Percentiles rank a stretch among this genome's conserved stretches.
phyloP scores from a whole-genome alignment of 306 rosid species.

The Rosa multiflora region DNA sequence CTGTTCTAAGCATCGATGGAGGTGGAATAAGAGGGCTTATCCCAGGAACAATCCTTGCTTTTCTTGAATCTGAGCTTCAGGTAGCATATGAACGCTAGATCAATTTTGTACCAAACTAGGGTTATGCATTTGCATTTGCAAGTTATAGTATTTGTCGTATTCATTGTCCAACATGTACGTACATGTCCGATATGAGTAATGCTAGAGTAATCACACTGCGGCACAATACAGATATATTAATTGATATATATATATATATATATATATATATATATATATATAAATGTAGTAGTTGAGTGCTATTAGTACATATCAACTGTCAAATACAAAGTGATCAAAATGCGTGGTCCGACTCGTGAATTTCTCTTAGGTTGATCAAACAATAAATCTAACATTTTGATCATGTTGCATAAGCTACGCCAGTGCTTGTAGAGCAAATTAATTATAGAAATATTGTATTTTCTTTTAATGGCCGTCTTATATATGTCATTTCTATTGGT shows the following conservation, averaged over 20 bases:
- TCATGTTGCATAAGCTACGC: background rate
- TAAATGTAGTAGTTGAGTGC: background rate
- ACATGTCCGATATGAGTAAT: background rate
- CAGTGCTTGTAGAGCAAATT: background rate
- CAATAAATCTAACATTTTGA: background rate
- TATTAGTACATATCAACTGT: background rate
- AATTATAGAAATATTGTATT: too few species aligned
- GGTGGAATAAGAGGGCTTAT: constrained; percentile 74
- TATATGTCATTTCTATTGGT: background rate
- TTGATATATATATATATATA: too few species aligned
- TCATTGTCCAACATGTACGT: background rate
- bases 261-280: background rate
- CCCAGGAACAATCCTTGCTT: constrained; percentile 52
- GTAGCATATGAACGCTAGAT: background rate
- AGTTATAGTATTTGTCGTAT: background rate
- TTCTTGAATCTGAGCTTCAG: constrained; percentile 59
- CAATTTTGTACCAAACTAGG: background rate
- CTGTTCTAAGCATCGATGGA: constrained; percentile 73
- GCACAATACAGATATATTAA: background rate
- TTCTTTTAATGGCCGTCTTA: background rate
- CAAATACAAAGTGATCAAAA: background rate
- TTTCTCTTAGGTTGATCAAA: background rate
- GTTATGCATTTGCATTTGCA: background rate
- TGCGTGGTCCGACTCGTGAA: background rate
- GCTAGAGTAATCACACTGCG: background rate